These are phyloP conservation scores for Scheffersomyces illinoinensis DNA, from an alignment of 1,139 yeast species.

Conservation along the genomic window DNA sequence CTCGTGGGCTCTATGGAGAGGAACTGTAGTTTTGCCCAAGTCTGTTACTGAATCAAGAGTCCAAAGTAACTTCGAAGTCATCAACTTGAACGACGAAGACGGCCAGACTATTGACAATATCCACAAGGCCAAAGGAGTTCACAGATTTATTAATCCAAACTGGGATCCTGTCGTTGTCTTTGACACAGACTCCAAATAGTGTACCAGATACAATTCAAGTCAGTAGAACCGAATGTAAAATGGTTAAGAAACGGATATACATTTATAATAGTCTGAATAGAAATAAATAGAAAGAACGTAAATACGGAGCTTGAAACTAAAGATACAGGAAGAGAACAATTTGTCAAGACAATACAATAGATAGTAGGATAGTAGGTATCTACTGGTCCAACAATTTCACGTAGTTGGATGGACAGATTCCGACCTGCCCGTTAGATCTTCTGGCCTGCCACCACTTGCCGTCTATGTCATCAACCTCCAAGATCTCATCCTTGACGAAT, in stretches of 20 bases:
- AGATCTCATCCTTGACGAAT: constrained; percentile 83
- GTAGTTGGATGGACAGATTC: constrained; percentile 95
- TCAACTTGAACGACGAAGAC: constrained; percentile 15
- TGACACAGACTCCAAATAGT: constrained; percentile 2
- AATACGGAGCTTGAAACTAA: not conserved
- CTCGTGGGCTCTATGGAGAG: constrained; percentile 23
- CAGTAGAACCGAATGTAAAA: not conserved
- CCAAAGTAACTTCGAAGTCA: constrained; percentile 15
- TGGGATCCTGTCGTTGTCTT: constrained; percentile 16
- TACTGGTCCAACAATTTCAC: constrained; percentile 61
- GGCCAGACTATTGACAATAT: constrained; percentile 13
- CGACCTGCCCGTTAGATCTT: constrained; percentile 86
- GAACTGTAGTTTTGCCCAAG: constrained; percentile 24
- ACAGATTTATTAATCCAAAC: constrained; percentile 15
- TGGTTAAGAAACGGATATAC: not conserved
- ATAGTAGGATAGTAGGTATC: not conserved
- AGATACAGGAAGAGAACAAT: not conserved
- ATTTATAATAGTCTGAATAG: not conserved
- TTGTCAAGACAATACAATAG: not conserved
- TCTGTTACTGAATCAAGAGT: constrained; percentile 18
- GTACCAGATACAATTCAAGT: not conserved
- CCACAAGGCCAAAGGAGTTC: constrained; percentile 14
- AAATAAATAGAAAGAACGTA: not conserved
- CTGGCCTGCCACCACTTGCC: constrained; percentile 99
- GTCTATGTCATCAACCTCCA: constrained; percentile 88